A percentile compares a stretch with the other conserved stretches of the same genome.
Evolutionary conservation across 257 asterid genomes (phyloP).

Genomic region (Knoxia roxburghii): DNA sequence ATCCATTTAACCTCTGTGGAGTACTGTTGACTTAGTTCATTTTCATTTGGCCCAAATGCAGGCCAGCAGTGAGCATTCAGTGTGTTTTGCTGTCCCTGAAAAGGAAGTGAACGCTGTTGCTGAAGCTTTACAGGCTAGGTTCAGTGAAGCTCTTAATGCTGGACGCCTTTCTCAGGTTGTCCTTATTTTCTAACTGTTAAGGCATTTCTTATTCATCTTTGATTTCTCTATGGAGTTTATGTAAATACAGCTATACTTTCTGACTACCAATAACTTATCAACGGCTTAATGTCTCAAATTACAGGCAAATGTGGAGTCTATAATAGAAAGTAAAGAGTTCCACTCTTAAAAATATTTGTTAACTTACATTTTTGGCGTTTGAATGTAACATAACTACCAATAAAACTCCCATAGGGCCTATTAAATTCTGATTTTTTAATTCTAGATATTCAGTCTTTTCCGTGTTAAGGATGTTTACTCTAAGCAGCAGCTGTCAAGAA

Average conservation of each 20-base stretch:
- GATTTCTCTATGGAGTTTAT: too few species aligned
- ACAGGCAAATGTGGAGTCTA: too few species aligned
- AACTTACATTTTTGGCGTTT: not conserved
- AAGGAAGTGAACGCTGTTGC: slow-evolving; percentile 89
- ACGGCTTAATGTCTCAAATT: too few species aligned
- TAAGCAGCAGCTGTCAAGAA: too few species aligned
- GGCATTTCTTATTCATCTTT: too few species aligned
- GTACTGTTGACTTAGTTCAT: too few species aligned
- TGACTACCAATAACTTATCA: too few species aligned
- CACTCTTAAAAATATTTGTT: too few species aligned
- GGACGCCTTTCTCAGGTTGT: slow-evolving; percentile 98
- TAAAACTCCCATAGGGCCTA: not conserved
- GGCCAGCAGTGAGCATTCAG: slow-evolving; percentile 99
- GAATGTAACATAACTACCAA: not conserved
- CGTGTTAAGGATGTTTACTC: too few species aligned
- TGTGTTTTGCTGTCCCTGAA: slow-evolving; percentile 98
- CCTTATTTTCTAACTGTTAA: slow-evolving; percentile 5
- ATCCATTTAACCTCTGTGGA: not conserved
- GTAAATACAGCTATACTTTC: too few species aligned
- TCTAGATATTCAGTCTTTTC: too few species aligned
- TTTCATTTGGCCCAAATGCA: slow-evolving; percentile 28
- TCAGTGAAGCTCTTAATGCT: slow-evolving; percentile 84
- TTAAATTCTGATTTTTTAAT: not conserved
- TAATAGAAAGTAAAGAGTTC: too few species aligned
- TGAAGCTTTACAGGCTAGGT: slow-evolving; percentile 73